phyloP scores from a whole-genome alignment of 352 stramenopile genomes.

The Globisporangium orthogonon region DNA sequence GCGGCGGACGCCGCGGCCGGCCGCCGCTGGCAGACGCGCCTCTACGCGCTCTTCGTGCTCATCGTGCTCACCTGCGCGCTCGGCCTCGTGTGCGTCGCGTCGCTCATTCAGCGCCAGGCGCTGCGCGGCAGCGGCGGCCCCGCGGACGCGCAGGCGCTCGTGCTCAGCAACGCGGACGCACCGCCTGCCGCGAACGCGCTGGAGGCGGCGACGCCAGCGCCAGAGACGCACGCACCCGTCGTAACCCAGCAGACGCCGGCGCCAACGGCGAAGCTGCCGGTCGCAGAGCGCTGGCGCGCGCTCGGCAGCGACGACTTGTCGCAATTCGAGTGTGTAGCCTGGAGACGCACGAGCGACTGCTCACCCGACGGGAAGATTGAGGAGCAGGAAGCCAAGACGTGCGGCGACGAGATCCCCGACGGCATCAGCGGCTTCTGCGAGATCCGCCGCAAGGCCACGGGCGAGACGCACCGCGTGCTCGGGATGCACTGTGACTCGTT shows the following conservation, averaged over 20 bases:
- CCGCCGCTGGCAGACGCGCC: conserved; percentile 7
- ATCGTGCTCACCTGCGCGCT: conserved; percentile 50
- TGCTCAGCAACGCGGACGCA: conserved; percentile 2
- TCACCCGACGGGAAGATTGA: conserved; percentile 27
- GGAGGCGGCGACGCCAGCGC: background rate
- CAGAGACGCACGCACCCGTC: background rate
- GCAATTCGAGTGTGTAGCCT: conserved; percentile 50
- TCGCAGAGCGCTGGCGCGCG: conserved; percentile 6
- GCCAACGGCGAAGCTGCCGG: conserved; percentile 6
- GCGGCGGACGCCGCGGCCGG: background rate
- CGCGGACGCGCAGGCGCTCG: conserved; percentile 8
- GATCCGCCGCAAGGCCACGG: conserved; percentile 26
- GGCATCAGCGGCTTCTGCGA: conserved; percentile 45
- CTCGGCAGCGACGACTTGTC: conserved; percentile 18
- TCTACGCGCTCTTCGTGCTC: conserved; percentile 26
- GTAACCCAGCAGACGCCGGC: background rate
- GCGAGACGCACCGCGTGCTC: conserved; percentile 31
- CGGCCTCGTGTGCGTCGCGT: conserved; percentile 44
- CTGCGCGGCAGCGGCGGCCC: conserved; percentile 8
- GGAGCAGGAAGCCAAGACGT: conserved; percentile 24
- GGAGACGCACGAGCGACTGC: conserved; percentile 37
- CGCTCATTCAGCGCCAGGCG: conserved; percentile 46
- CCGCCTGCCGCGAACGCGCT: too few relatives aligned
- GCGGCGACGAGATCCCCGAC: conserved; percentile 26
- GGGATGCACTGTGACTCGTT: conserved; percentile 61